phyloP scores from a whole-genome alignment of 371 early-diverging fungal genomes.

The Batkoa obscura region DNA sequence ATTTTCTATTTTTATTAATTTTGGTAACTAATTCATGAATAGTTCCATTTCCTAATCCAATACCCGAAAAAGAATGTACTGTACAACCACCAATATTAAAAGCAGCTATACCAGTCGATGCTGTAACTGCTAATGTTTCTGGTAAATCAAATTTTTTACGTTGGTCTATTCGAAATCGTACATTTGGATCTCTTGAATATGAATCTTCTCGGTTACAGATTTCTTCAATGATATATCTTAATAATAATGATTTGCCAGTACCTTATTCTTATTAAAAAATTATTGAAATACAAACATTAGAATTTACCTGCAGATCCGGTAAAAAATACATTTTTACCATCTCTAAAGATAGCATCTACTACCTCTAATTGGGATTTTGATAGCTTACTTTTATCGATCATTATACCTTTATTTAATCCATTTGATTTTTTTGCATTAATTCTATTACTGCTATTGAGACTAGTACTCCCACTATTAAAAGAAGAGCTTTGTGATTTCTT shows the following conservation, averaged over 20 bases:
- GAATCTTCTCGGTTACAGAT: not conserved
- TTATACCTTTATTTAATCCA: not conserved
- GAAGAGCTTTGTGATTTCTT: no score
- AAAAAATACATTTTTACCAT: constrained; percentile 26
- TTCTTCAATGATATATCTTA: not conserved
- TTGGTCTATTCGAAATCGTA: not conserved
- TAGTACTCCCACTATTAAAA: not conserved
- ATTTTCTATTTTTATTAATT: not conserved
- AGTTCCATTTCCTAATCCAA: constrained; percentile 14
- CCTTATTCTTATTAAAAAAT: not conserved
- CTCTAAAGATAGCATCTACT: not conserved
- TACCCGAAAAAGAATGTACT: constrained; percentile 30
- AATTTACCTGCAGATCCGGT: constrained; percentile 21
- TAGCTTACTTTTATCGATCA: not conserved
- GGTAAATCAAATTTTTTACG: not conserved
- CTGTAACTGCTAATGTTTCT: constrained; percentile 1
- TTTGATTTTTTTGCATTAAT: not conserved
- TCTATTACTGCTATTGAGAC: not conserved
- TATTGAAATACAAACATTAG: not conserved
- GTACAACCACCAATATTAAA: constrained; percentile 31
- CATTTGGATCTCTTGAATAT: not conserved
- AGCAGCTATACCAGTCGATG: constrained; percentile 14
- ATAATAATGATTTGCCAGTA: not conserved
- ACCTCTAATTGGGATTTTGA: not conserved
- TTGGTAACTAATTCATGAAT: not conserved